Evolutionary conservation across 768 basidiomycete species (phyloP).

Genomic region (Suillus fuscotomentosus): DNA sequence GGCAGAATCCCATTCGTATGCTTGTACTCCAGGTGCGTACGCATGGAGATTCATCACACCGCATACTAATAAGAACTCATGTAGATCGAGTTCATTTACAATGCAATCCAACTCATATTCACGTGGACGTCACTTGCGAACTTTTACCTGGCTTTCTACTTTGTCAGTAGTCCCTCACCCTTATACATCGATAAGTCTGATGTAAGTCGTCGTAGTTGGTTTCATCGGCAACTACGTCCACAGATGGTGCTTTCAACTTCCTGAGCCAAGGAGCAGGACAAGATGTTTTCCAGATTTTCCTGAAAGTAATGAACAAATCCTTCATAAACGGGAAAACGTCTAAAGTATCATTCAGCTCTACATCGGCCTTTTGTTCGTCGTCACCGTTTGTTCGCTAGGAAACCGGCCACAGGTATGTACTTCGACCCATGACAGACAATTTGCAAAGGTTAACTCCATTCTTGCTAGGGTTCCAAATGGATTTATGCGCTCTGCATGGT

Average conservation of each 20-base stretch:
- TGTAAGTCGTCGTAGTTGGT: conserved; percentile 56
- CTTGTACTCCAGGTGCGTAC: conserved; percentile 53
- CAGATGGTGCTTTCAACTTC: conserved; percentile 79
- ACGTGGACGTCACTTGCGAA: conserved; percentile 94
- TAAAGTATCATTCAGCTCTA: conserved; percentile 50
- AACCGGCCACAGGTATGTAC: conserved; percentile 70
- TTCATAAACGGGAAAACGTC: not conserved
- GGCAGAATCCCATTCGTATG: conserved; percentile 88
- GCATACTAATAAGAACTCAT: not conserved
- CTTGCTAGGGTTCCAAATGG: conserved; percentile 74
- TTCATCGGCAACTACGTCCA: conserved; percentile 67
- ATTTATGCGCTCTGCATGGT: conserved; percentile 75
- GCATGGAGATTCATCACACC: not conserved
- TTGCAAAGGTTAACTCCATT: conserved; percentile 4
- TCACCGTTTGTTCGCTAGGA: conserved; percentile 84
- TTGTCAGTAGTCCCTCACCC: conserved; percentile 52
- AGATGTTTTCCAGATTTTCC: conserved; percentile 76
- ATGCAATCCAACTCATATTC: conserved; percentile 84
- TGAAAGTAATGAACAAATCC: conserved; percentile 38
- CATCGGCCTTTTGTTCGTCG: conserved; percentile 80
- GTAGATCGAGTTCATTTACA: conserved; percentile 91
- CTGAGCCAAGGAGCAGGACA: conserved; percentile 68
- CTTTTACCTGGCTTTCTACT: conserved; percentile 94
- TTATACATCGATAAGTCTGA: conserved; percentile 16
- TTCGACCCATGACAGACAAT: conserved; percentile 5